These are phyloP conservation scores for Aureobasidium sp. DNA, from an alignment of 2,329 filamentous ascomycete species.

Conservation along the genomic window DNA sequence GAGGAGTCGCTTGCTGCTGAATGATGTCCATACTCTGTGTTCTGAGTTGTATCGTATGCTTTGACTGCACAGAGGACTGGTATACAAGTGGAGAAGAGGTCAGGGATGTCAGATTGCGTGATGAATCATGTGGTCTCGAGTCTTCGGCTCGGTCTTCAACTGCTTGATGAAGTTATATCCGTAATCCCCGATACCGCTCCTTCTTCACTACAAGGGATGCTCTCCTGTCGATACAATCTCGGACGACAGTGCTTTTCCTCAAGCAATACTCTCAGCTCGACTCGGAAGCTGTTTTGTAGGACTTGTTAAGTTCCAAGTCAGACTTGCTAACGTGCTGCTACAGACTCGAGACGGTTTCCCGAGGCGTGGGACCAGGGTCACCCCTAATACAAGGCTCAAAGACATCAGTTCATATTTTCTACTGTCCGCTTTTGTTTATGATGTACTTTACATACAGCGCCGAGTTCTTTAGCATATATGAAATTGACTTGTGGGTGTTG, in stretches of 20 bases:
- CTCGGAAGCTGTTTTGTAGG: too few relatives aligned
- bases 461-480: background rate
- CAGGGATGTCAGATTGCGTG: background rate
- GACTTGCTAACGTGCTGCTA: background rate
- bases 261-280: too few relatives aligned
- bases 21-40: background rate
- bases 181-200: background rate
- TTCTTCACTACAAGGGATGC: background rate
- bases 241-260: background rate
- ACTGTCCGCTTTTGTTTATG: too few relatives aligned
- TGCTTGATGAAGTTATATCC: background rate
- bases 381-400: background rate
- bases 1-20: background rate
- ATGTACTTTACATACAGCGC: background rate
- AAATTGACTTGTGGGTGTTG: background rate
- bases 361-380: background rate
- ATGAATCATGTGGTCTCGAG: slow-evolving; percentile 5
- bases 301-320: too few relatives aligned
- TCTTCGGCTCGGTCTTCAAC: background rate
- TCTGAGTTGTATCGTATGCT: background rate
- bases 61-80: background rate
- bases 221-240: background rate
- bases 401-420: background rate
- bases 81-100: background rate
- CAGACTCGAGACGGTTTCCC: background rate